Base-by-base conservation (phyloP, 345 rosid genomes). In the Cardamine chenopodiifolia region DNA sequence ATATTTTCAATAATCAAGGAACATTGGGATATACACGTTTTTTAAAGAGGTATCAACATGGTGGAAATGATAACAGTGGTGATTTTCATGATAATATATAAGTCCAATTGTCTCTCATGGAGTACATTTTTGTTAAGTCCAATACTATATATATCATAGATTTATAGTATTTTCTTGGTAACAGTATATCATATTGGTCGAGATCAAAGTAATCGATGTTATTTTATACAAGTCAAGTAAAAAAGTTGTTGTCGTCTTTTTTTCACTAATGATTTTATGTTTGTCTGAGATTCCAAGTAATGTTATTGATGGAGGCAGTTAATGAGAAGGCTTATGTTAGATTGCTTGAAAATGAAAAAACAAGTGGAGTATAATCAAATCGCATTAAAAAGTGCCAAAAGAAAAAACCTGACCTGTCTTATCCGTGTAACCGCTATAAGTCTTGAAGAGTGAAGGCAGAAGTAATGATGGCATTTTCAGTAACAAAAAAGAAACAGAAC, bases 401-500 rank as follows among this genome's bases (percentile, higher is more conserved):
- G 31, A 62, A 71, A 12, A 77, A 66, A 66, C 45, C 29, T 50
- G 81, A 59, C 64, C 68, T 39, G 73, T 72, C 73, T 66, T 66
- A 77, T 78, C 70, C 39, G 22, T 49, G 68, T 28, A 70, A 70
- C 80, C 58, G 76, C 37, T 60, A 64, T n/a, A 57, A 64, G 76
- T 48, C 55, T 71, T 65, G 72, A 77, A 39, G 60, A 71, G 71
- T 37, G 48, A 65, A 77, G 31, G 29, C 69, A 76, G 40, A 65
- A 71, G 69, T 59, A 66, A 72, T 71, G 62, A 78, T 72, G 40
- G 13, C 68, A 66, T 22, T 60, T 71, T 71, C 57, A 71, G 39
- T 28, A 55, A 42, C 48, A 42, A 14, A 15, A 13, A 14, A 1
- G 19, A 45, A 13, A 39, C 6, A 39, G 5, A 39, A 45, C 0